A percentile compares a stretch with the other conserved stretches of the same genome.
Evolutionary conservation across 2,329 filamentous ascomycete genomes (phyloP).

Genomic region (Pezicula carpinea): DNA sequence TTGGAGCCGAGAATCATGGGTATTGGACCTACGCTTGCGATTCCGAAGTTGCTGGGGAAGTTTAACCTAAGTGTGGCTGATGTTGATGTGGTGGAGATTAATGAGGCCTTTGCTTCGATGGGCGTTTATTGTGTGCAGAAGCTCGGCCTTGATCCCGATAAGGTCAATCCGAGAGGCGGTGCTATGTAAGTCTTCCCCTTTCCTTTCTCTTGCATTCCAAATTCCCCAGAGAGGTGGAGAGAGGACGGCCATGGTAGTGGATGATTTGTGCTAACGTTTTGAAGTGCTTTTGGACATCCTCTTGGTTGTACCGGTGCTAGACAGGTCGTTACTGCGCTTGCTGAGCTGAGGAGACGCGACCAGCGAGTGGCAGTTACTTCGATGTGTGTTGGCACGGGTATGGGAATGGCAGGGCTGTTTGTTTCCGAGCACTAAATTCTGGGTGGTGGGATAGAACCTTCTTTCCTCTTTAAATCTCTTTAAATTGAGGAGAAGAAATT

Average conservation of each 20-base stretch:
- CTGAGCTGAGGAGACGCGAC: constrained; percentile 77
- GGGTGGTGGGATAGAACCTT: no score
- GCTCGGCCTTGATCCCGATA: constrained; percentile 72
- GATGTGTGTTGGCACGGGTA: constrained; percentile 91
- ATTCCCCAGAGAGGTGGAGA: no score
- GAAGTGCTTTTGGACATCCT: constrained; percentile 86
- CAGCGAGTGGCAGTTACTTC: constrained; percentile 85
- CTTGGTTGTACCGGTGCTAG: constrained; percentile 89
- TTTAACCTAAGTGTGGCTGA: constrained; percentile 79
- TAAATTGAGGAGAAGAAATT: no score
- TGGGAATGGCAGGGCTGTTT: constrained; percentile 96
- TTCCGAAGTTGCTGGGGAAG: constrained; percentile 82
- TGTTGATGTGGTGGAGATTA: constrained; percentile 96
- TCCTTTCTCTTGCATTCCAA: no score
- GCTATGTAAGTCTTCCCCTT: constrained; percentile 51
- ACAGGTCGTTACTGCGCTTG: constrained; percentile 86
- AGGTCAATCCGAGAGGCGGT: constrained; percentile 95
- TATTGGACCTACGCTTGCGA: constrained; percentile 87
- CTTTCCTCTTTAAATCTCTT: no score
- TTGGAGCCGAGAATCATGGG: constrained; percentile 93
- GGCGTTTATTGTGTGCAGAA: constrained; percentile 84
- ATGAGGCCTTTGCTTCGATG: constrained; percentile 97
- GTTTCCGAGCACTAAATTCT: constrained; percentile 71
- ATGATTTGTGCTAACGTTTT: constrained; percentile 50
- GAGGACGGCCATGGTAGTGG: constrained; percentile 3